A percentile compares a stretch with the other conserved stretches of the same genome.
These are phyloP conservation scores for Acephala macrosclerotiorum DNA, from an alignment of 2,329 filamentous ascomycete genomes.

Conservation along the genomic window DNA sequence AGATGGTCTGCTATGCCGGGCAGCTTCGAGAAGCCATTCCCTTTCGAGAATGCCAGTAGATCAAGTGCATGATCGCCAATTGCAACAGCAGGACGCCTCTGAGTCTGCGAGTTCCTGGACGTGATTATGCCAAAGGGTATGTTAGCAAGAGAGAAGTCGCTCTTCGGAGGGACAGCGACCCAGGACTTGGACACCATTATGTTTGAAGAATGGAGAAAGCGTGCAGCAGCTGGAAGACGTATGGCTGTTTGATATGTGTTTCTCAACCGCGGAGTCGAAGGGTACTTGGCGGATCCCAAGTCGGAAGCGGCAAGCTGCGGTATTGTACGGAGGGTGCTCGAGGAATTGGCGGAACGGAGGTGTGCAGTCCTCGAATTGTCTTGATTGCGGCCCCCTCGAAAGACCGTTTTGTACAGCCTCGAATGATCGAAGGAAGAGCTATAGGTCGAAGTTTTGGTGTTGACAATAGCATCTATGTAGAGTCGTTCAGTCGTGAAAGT, in stretches of 20 bases:
- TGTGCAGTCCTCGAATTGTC: background rate
- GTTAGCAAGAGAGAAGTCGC: conserved; percentile 73
- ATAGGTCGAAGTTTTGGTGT: background rate
- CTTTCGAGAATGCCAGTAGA: conserved; percentile 65
- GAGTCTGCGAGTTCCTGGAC: conserved; percentile 49
- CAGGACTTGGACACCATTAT: conserved; percentile 44
- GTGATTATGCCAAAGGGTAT: conserved; percentile 81
- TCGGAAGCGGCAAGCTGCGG: no score
- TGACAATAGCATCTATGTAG: background rate
- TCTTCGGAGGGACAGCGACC: conserved; percentile 40
- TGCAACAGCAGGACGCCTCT: conserved; percentile 67
- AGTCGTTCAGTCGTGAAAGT: background rate
- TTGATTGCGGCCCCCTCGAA: no score
- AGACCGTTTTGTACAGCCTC: background rate
- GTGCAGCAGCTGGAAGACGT: no score
- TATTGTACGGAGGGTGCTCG: background rate
- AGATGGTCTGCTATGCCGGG: conserved; percentile 60
- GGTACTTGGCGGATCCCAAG: no score
- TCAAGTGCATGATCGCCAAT: conserved; percentile 74
- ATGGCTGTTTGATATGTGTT: no score
- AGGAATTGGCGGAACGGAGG: background rate
- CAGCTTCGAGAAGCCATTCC: conserved; percentile 65
- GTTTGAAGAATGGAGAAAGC: conserved; percentile 6
- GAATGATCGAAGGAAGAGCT: background rate
- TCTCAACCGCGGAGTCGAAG: background rate